Conservation (phyloP, 2,329 filamentous ascomycete species). For the Macroventuria anomochaeta region DNA sequence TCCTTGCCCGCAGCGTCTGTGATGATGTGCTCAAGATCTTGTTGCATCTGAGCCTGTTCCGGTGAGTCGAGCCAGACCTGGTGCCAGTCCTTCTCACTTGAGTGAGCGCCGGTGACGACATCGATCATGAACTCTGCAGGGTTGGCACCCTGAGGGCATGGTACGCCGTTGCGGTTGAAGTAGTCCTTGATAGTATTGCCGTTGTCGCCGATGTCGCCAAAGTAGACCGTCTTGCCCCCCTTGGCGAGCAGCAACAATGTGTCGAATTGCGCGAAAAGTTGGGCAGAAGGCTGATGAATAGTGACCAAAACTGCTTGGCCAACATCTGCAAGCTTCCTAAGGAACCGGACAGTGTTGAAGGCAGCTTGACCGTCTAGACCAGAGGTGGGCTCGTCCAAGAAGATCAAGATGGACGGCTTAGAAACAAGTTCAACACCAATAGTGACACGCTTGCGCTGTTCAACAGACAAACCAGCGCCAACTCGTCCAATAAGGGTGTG, state of each 20-base stretch:
- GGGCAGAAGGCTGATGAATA: conserved; percentile 83
- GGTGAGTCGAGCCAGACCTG: conserved; percentile 49
- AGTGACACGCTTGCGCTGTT: conserved; percentile 59
- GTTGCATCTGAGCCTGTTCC: conserved; percentile 40
- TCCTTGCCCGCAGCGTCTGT: conserved; percentile 47
- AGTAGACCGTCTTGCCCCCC: conserved; percentile 80
- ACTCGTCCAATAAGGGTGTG: conserved; percentile 34
- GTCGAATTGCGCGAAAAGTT: conserved; percentile 83
- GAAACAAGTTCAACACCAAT: conserved; percentile 64
- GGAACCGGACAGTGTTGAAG: conserved; percentile 73
- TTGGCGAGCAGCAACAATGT: conserved; percentile 75
- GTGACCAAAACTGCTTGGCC: conserved; percentile 86
- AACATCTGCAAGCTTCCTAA: conserved; percentile 71
- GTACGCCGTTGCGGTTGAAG: conserved; percentile 59
- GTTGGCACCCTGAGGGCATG: conserved; percentile 58
- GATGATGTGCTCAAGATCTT: conserved; percentile 49
- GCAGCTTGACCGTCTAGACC: conserved; percentile 72
- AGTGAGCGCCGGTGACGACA: conserved; percentile 58
- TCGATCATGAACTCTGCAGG: conserved; percentile 79
- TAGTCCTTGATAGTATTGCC: conserved; percentile 68
- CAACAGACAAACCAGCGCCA: conserved; percentile 47
- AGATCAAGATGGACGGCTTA: conserved; percentile 72
- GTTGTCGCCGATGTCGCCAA: conserved; percentile 77
- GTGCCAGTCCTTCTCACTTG: conserved; percentile 39
- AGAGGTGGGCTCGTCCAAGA: conserved; percentile 77